Evolutionary conservation across 1,284 basidiomycete genomes (phyloP).

Genomic region (Puccinia hordei): DNA sequence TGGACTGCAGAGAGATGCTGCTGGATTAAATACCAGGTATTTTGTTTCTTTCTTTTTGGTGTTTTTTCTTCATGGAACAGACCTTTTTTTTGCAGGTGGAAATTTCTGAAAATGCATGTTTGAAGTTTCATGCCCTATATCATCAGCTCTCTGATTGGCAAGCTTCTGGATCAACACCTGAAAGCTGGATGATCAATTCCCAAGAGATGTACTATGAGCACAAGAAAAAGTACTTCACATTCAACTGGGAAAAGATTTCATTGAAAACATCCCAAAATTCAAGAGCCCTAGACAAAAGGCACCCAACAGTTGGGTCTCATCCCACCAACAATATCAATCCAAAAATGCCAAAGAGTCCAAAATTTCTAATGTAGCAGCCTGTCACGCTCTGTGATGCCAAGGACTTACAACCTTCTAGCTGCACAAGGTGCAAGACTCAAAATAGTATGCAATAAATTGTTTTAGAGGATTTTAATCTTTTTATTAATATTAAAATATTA

Average conservation of each 20-base stretch:
- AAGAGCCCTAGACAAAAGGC: background rate
- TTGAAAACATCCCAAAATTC: background rate
- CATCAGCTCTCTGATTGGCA: background rate
- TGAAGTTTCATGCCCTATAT: conserved; percentile 1
- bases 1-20: background rate
- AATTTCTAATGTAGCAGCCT: too few relatives aligned
- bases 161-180: background rate
- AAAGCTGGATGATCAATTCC: background rate
- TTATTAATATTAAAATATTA: too few relatives aligned
- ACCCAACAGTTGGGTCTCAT: background rate
- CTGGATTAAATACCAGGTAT: background rate
- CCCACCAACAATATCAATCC: background rate
- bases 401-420: too few relatives aligned
- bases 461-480: too few relatives aligned
- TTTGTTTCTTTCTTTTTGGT: background rate
- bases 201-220: background rate
- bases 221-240: background rate
- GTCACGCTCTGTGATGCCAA: too few relatives aligned
- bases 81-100: too few relatives aligned
- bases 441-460: too few relatives aligned
- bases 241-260: background rate
- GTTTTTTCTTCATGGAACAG: background rate
- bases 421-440: too few relatives aligned
- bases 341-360: too few relatives aligned
- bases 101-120: background rate